Conservation (phyloP, 768 basidiomycete genomes). For the Megacollybia marginata region DNA sequence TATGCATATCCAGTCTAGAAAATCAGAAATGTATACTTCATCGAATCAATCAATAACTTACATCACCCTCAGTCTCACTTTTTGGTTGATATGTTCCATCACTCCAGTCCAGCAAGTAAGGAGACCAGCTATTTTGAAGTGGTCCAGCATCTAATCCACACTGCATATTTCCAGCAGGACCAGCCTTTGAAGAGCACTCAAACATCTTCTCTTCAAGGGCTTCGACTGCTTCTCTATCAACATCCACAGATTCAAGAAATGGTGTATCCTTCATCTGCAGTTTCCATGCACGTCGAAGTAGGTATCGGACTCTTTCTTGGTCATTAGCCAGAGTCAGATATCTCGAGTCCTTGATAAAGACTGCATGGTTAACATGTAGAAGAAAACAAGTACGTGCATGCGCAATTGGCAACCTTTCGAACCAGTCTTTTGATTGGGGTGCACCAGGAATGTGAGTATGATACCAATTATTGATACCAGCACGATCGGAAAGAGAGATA, state of each 20-base stretch:
- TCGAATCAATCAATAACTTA: too few relatives aligned
- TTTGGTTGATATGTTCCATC: too few relatives aligned
- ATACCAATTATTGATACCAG: neutral
- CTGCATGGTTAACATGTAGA: neutral
- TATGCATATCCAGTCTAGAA: too few relatives aligned
- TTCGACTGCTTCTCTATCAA: conserved; percentile 4
- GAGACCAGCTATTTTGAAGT: conserved; percentile 9
- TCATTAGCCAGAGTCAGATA: neutral
- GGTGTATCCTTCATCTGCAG: neutral
- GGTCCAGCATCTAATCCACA: conserved; percentile 17
- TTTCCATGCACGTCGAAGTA: neutral
- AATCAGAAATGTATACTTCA: too few relatives aligned
- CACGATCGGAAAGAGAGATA: neutral
- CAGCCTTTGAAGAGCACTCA: conserved; percentile 11
- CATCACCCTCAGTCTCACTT: too few relatives aligned
- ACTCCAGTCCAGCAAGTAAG: neutral
- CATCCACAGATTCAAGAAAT: neutral
- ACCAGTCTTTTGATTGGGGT: neutral
- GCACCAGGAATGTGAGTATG: neutral
- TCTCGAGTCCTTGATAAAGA: neutral
- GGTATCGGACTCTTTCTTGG: neutral
- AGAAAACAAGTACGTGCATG: neutral
- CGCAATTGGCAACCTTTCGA: neutral
- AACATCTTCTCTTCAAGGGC: conserved; percentile 9
- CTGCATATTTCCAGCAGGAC: conserved; percentile 14